Evolutionary conservation across 1,284 basidiomycete species (phyloP), one percentile per base, ranked within the genome.

Genomic region (Cryptococcus sp.): DNA sequence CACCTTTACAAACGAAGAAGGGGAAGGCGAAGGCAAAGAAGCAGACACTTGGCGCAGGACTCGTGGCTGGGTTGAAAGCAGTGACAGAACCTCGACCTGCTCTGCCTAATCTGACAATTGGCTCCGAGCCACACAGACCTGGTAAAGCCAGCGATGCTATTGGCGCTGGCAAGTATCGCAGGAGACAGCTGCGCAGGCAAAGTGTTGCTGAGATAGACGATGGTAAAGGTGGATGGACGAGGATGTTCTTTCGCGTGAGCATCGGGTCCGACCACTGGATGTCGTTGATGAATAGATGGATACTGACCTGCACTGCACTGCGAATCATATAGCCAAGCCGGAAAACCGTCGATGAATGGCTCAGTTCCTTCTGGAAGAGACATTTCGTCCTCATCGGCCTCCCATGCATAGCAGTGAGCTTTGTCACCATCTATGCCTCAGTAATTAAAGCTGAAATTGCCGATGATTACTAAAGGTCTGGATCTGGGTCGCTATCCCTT

Each of bases 401-500:
- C 1, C 83, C 83, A 0, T 81, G 81, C 54, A 34, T 81, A 16
- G 69, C 80, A 0, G 82, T 81, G 45, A 61, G 79, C 66, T 37
- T 8, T 16, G 7, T 11, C 16, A 19, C 47, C 43, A 7, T 39
- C 41, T 8, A 23, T 16, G 5, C 26, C 19, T 17, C 17, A 20
- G 40, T 19, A 20, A 34, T 2, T 13, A 34, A 34, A 34, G 29
- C 29, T 34, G 29, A 34, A 2, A 34, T 34, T 7, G 8, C 5
- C 13, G 10, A 34, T 34, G 29, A 10, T 10, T 34, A 5, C 13
- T 5, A 34, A 34, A 78, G 75, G 72, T 81, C 1, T 83, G 83
- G 83, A 50, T 81, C 1, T 84, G 83, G 82, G 81, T 81, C 48
- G 79, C 81, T 0, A 67, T 83, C 13, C 83, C 83, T 3, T 83